phyloP scores from a whole-genome alignment of 2,329 filamentous ascomycete genomes.

The Neopestalotiopsis rosae region DNA sequence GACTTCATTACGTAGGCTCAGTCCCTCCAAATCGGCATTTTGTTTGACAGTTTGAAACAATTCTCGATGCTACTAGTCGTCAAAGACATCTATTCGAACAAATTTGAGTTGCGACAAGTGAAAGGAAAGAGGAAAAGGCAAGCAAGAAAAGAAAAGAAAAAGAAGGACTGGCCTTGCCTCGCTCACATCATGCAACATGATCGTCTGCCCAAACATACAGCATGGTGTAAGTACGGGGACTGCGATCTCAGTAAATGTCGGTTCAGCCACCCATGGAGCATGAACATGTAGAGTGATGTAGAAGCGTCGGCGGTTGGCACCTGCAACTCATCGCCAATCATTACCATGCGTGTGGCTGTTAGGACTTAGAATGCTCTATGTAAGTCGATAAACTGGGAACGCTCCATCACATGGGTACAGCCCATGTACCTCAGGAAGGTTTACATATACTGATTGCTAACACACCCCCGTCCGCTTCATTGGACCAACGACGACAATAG shows the following conservation, averaged over 20 bases:
- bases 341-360: not conserved
- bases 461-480: not conserved
- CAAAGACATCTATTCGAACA: no score
- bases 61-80: no score
- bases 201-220: not conserved
- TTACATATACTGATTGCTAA: not conserved
- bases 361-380: not conserved
- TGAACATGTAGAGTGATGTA: not conserved
- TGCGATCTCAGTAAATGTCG: not conserved
- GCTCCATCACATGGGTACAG: not conserved
- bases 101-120: no score
- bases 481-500: not conserved
- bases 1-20: no score
- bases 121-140: not conserved
- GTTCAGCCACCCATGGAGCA: not conserved
- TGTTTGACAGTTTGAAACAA: no score
- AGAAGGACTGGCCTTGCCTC: not conserved
- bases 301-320: constrained; percentile 1
- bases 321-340: not conserved
- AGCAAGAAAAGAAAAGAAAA: no score
- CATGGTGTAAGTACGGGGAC: not conserved
- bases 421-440: not conserved
- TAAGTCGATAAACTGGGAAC: not conserved
- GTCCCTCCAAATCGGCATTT: no score
- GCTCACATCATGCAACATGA: not conserved